Evolutionary conservation across 495 filamentous ascomycete species (phyloP).

Genomic region (Neurospora sp.): DNA sequence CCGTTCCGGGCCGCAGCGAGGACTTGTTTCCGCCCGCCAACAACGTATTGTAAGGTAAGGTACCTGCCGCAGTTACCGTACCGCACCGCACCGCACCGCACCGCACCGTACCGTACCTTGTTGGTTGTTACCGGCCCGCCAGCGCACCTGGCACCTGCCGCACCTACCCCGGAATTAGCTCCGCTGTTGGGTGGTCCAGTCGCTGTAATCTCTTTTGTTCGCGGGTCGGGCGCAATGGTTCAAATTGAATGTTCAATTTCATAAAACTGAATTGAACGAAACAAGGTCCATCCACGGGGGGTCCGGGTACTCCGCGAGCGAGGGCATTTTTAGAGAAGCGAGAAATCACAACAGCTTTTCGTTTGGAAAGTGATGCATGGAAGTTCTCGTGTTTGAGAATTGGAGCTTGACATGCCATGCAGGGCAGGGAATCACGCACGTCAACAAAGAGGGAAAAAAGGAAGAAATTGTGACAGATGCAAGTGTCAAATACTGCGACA

Average conservation of each 20-base stretch:
- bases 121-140: not conserved
- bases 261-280: not conserved
- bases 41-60: not conserved
- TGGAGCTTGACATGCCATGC: not conserved
- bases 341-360: not conserved
- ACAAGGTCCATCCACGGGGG: no score
- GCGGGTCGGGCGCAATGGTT: not conserved
- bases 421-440: not conserved
- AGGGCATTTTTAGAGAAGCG: not conserved
- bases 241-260: not conserved
- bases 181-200: not conserved
- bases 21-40: no score
- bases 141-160: not conserved
- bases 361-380: not conserved
- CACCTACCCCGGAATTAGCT: not conserved
- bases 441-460: not conserved
- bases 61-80: not conserved
- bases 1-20: not conserved
- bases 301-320: no score
- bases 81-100: not conserved
- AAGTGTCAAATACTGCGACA: not conserved
- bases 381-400: not conserved
- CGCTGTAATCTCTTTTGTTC: not conserved
- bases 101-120: not conserved
- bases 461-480: not conserved